A percentile compares a stretch with the other conserved stretches of the same genome.
Evolutionary conservation across 768 basidiomycete species (phyloP).

Genomic region (Heimioporus sp.): DNA sequence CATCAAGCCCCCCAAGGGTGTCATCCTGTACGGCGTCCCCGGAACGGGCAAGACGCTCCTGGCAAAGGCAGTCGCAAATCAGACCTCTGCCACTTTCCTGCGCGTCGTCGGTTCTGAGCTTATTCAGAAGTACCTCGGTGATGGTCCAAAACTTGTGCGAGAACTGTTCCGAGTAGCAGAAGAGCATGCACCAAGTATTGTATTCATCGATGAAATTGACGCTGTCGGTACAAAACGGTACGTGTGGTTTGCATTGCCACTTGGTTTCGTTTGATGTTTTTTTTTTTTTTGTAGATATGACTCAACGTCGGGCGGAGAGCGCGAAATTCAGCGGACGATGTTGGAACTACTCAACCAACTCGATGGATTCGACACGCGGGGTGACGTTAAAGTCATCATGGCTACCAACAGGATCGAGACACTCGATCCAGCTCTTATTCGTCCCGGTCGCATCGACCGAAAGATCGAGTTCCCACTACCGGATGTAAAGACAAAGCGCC

Average conservation of each 20-base stretch:
- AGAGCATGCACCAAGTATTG: slow-evolving; percentile 97
- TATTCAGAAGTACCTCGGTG: slow-evolving; percentile 99
- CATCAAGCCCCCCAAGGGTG: slow-evolving; percentile 98
- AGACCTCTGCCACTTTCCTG: slow-evolving; percentile 96
- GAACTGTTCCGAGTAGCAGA: slow-evolving; percentile 97
- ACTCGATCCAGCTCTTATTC: slow-evolving; percentile 95
- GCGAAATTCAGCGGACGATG: slow-evolving; percentile 99
- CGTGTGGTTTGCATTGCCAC: slow-evolving; percentile 16
- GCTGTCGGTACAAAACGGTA: slow-evolving; percentile 97
- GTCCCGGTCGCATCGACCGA: slow-evolving; percentile 96
- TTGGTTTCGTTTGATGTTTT: slow-evolving; percentile 3
- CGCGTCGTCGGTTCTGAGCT: slow-evolving; percentile 97
- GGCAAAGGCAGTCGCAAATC: slow-evolving; percentile 96
- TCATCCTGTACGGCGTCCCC: slow-evolving; percentile 97
- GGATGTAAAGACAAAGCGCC: slow-evolving; percentile 97
- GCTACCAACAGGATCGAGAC: slow-evolving; percentile 98
- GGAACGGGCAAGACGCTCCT: slow-evolving; percentile 98
- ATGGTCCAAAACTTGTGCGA: slow-evolving; percentile 96
- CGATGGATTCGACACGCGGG: slow-evolving; percentile 98
- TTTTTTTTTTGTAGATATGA: slow-evolving; percentile 66
- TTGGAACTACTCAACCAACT: slow-evolving; percentile 97
- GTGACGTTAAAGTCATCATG: slow-evolving; percentile 99
- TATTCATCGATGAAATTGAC: slow-evolving; percentile 99
- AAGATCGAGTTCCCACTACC: slow-evolving; percentile 99
- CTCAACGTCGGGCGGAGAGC: slow-evolving; percentile 97